Evolutionary conservation across 176 grass and related monocot genomes (phyloP), one percentile per base, ranked within the genome.

Genomic region (Aegilops longissima): DNA sequence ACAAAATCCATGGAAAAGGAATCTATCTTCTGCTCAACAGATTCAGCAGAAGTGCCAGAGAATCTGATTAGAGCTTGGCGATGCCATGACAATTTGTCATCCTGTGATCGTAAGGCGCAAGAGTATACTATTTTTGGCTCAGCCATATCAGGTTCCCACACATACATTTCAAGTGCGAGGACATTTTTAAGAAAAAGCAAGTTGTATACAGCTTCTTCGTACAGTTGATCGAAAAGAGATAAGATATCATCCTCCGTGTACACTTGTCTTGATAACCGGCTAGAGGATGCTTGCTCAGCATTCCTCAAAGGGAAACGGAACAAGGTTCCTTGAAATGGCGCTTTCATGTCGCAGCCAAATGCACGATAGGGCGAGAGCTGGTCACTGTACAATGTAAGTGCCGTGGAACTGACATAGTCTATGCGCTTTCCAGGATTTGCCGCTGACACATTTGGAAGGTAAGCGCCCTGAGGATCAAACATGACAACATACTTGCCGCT

Each of bases 341-440:
- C 58, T 78, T 89, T 84, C 96, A 98, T 95, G 83, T 98, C 84
- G 56, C 96, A 98, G 63, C 96, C 96, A 82, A 98, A 98, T 76
- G 90, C 91, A 73, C 80, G 76, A 70, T 94, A 98, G 45, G 96
- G 96, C 4, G 80, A 92, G 78, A 98, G 91, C 61, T 98, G 96
- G 83, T 98, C 93, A 10, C 77, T 67, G 52, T 94, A 98, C 85
- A 93, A 42, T 73, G 69, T 70, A 70, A 98, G 51, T 45, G 96
- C 96, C 52, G 93, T 89, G 5, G 93, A 92, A 76, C 70, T 94
- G 83, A 98, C 93, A 95, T 94, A 98, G 80, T 98, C 88, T 70
- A 98, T 94, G 78, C 96, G 93, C 83, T 98, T 98, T 25, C 96
- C 96, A 88, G 96, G 96, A 84, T 98, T 98, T 76, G 90, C 84